A percentile compares a stretch with the other conserved stretches of the same genome.
These are phyloP conservation scores for Pholiota molesta DNA, from an alignment of 768 basidiomycete species.

Conservation along the genomic window DNA sequence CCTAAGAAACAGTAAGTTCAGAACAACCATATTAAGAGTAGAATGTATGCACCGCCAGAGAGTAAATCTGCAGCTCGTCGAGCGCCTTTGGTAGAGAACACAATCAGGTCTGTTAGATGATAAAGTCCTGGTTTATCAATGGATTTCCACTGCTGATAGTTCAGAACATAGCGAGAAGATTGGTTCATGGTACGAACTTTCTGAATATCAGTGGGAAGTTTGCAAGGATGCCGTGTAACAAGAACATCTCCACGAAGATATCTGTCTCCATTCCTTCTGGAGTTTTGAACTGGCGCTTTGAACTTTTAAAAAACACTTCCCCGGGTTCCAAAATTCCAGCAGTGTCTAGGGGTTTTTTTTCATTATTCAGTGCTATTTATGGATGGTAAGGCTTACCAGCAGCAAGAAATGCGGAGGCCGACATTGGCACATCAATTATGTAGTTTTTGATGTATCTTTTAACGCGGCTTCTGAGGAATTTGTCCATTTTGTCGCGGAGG, in stretches of 20 bases:
- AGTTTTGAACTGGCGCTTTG: constrained; percentile 41
- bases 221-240: constrained; percentile 70
- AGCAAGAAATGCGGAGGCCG: constrained; percentile 62
- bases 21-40: not conserved
- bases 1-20: constrained; percentile 36
- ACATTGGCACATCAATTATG: constrained; percentile 56
- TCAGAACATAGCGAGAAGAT: not conserved
- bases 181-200: constrained; percentile 42
- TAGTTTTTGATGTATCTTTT: constrained; percentile 44
- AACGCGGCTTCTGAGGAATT: constrained; percentile 48
- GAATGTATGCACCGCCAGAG: constrained; percentile 52
- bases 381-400: constrained; percentile 43
- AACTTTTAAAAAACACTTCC: constrained; percentile 61
- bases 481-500: constrained; percentile 54
- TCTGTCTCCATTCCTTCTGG: constrained; percentile 49
- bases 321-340: constrained; percentile 50
- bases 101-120: constrained; percentile 58
- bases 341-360: constrained; percentile 45
- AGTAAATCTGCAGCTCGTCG: constrained; percentile 64
- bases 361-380: not conserved
- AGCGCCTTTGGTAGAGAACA: constrained; percentile 53
- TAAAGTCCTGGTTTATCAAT: constrained; percentile 54
- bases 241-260: constrained; percentile 60
- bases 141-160: constrained; percentile 48
- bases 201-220: constrained; percentile 66